Conservation (phyloP, 1,284 basidiomycete genomes). For the Ceratobasidium sp. region DNA sequence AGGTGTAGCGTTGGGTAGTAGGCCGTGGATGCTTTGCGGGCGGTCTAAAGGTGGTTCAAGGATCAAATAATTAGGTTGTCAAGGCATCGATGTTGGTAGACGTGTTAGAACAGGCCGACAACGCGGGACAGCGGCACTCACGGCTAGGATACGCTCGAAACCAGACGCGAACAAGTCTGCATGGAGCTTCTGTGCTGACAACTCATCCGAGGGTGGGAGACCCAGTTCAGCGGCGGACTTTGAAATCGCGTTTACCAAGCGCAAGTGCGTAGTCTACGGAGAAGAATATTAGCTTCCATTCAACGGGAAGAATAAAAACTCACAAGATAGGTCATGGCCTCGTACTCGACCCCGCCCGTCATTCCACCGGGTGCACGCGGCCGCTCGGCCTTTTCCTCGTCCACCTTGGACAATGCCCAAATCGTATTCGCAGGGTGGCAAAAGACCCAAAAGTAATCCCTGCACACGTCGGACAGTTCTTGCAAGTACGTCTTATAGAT, state of each 20-base stretch:
- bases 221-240: slow-evolving; percentile 66
- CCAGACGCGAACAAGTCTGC: slow-evolving; percentile 85
- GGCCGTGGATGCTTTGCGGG: slow-evolving; percentile 88
- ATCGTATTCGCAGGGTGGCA: slow-evolving; percentile 93
- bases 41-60: slow-evolving; percentile 63
- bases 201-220: slow-evolving; percentile 67
- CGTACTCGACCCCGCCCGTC: slow-evolving; percentile 97
- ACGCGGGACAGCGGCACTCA: slow-evolving; percentile 49
- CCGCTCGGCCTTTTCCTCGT: slow-evolving; percentile 83
- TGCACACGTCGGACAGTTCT: slow-evolving; percentile 86
- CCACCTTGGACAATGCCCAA: slow-evolving; percentile 82
- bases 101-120: not conserved
- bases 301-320: slow-evolving; percentile 47
- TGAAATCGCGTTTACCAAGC: slow-evolving; percentile 79
- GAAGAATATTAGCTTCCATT: not conserved
- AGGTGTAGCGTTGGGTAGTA: slow-evolving; percentile 94
- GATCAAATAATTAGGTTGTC: not conserved
- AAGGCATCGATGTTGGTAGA: not conserved
- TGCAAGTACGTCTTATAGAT: slow-evolving; percentile 91
- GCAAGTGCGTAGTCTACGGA: slow-evolving; percentile 80
- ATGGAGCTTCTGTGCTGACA: slow-evolving; percentile 82
- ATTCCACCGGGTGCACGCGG: slow-evolving; percentile 96
- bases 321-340: slow-evolving; percentile 95
- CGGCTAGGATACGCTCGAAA: slow-evolving; percentile 80
- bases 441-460: slow-evolving; percentile 99